Base-by-base conservation (phyloP, 192 early-diverging fungal genomes). In the Umbelopsis isabellina region DNA sequence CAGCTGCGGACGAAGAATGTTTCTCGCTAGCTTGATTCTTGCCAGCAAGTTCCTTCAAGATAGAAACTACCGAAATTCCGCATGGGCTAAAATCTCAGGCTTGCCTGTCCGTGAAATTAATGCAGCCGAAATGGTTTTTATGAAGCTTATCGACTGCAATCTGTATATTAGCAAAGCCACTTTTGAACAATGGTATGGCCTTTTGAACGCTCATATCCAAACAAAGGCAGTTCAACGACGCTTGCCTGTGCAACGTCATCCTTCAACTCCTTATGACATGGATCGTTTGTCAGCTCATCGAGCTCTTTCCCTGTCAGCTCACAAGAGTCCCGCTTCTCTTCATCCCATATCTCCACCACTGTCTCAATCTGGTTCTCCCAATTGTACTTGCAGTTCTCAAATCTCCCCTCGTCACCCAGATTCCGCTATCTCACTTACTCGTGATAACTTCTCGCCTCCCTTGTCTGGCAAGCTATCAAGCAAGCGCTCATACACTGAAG, bases 11-110 rank as follows among this genome's bases (percentile, higher is more conserved):
- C 90, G 93, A 50, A 83, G 93, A 48, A 91, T 96, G 80, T 97
- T 96, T 80, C 80, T 96, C 15, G 89, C 91, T 6, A 84, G 93
- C 2, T 75, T 98, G 10, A 90, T 97, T 50, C 80, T 94, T 46
- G 94, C 97, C 6, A 93, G 92, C 68, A 98, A 98, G 77, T 96
- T 91, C 78, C 87, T 93, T 48, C 88, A 88, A 75, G 97, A 98
- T 82, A 87, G 88, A 67, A 91, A 89, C 52, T 98, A 95, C 73
- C 87, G 90, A 25, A 97, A 95, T 85, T 84, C 83, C 69, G 91
- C 93, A 1, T 98, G 97, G 97, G 85, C 94, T 47, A 93, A 93
- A 80, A 94, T 97, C 46, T 95, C 94, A 16, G 89, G 91, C 47
- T 84, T 98, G 15, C 83, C 88, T 10, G 83, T 92, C 49, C 53